phyloP scores from a whole-genome alignment of 768 basidiomycete genomes.

The Dentipellis fragilis region DNA sequence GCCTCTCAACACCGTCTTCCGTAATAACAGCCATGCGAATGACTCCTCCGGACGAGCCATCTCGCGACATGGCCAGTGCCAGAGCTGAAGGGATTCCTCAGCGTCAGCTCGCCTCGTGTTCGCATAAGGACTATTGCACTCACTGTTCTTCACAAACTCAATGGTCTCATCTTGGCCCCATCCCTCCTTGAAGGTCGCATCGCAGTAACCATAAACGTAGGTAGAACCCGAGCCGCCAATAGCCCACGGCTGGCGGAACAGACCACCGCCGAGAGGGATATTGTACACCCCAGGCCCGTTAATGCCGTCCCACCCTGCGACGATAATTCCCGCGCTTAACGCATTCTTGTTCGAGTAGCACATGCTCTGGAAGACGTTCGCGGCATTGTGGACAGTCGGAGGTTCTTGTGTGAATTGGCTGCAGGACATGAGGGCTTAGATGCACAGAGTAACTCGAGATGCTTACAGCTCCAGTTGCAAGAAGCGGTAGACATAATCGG shows the following conservation, averaged over 20 bases:
- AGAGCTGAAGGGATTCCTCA: constrained; percentile 46
- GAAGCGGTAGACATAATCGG: constrained; percentile 80
- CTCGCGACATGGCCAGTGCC: constrained; percentile 91
- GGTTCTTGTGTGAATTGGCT: constrained; percentile 45
- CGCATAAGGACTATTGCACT: constrained; percentile 21
- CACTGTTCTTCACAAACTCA: constrained; percentile 93
- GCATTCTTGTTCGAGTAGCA: constrained; percentile 93
- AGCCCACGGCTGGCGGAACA: constrained; percentile 97
- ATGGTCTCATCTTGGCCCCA: constrained; percentile 87
- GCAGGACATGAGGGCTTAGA: constrained; percentile 3
- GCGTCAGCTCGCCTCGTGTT: background rate
- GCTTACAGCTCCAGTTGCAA: constrained; percentile 63
- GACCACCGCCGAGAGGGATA: constrained; percentile 91
- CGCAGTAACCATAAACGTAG: constrained; percentile 98
- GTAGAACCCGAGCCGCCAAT: constrained; percentile 97
- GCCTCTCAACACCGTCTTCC: constrained; percentile 79
- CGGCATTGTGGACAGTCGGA: constrained; percentile 76
- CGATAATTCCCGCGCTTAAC: constrained; percentile 89
- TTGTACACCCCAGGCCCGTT: constrained; percentile 90
- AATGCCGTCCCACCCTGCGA: constrained; percentile 95
- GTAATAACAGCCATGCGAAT: constrained; percentile 98
- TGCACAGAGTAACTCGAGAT: constrained; percentile 1
- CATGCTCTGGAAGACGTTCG: constrained; percentile 73
- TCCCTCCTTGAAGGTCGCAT: constrained; percentile 92
- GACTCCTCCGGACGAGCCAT: constrained; percentile 95